These are phyloP conservation scores for Penicillium samsonianum DNA, from an alignment of 495 filamentous ascomycete genomes.

Conservation along the genomic window DNA sequence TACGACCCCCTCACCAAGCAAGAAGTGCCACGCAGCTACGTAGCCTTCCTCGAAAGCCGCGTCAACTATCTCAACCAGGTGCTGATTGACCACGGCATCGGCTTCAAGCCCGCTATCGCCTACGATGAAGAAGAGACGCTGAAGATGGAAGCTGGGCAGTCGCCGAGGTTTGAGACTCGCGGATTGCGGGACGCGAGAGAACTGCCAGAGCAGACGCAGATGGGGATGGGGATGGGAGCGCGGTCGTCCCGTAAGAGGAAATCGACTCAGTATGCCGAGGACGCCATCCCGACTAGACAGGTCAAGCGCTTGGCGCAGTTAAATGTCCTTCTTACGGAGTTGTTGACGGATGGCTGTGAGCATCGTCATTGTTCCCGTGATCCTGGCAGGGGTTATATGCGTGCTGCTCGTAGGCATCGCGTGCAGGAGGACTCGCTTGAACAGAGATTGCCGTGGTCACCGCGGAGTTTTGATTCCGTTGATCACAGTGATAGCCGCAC, in stretches of 20 bases:
- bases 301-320: constrained; percentile 8
- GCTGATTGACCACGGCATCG: constrained; percentile 63
- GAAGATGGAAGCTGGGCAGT: constrained; percentile 27
- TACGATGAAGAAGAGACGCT: constrained; percentile 60
- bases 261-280: neutral
- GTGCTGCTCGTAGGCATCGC: neutral
- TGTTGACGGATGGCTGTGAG: constrained; percentile 4
- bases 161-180: constrained; percentile 8
- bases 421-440: neutral
- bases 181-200: neutral
- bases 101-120: constrained; percentile 68
- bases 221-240: neutral
- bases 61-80: constrained; percentile 75
- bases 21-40: constrained; percentile 90
- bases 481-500: neutral
- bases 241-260: constrained; percentile 3
- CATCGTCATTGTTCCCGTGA: neutral
- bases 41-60: constrained; percentile 86
- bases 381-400: neutral
- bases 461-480: constrained; percentile 10
- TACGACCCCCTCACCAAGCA: constrained; percentile 93
- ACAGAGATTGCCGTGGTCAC: neutral
- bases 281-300: constrained; percentile 1
- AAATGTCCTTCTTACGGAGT: constrained; percentile 6
- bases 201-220: too few species aligned